phyloP scores from a whole-genome alignment of 1,284 basidiomycete species.

The Tausonia pullulans region DNA sequence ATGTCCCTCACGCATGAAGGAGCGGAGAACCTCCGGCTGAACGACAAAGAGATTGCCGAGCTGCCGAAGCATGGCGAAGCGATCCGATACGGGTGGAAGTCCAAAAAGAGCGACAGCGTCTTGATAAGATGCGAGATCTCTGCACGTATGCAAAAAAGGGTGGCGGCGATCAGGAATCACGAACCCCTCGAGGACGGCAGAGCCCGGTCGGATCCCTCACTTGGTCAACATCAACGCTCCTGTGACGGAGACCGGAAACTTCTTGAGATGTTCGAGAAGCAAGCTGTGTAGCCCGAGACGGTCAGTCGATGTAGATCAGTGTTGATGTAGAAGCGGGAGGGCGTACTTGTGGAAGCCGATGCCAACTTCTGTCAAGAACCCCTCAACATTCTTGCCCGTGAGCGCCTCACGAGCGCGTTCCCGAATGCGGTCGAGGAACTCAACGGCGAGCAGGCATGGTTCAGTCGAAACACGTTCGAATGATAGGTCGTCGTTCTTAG shows the following conservation, averaged over 20 bases:
- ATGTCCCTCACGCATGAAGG: slow-evolving; percentile 84
- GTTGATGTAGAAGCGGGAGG: neutral
- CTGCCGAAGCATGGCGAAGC: slow-evolving; percentile 97
- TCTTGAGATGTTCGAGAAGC: slow-evolving; percentile 86
- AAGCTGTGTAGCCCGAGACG: slow-evolving; percentile 43
- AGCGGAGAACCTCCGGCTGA: slow-evolving; percentile 79
- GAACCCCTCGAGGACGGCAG: too few species aligned
- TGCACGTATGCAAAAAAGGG: slow-evolving; percentile 29
- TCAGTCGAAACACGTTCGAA: slow-evolving; percentile 93
- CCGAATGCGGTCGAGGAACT: slow-evolving; percentile 67
- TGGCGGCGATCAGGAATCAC: neutral
- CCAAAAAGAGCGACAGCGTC: slow-evolving; percentile 73
- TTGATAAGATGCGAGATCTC: slow-evolving; percentile 94
- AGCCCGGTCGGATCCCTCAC: slow-evolving; percentile 38
- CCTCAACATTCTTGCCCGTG: slow-evolving; percentile 83
- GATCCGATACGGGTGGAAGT: slow-evolving; percentile 74
- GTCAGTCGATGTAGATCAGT: neutral
- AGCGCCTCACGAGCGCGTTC: slow-evolving; percentile 61
- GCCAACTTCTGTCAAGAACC: slow-evolving; percentile 86
- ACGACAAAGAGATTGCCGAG: slow-evolving; percentile 95
- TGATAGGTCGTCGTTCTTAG: slow-evolving; percentile 85
- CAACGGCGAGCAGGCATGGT: slow-evolving; percentile 80
- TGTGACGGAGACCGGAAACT: slow-evolving; percentile 90
- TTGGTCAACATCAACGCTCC: slow-evolving; percentile 98
- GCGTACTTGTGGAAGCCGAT: slow-evolving; percentile 80